Evolutionary conservation across 306 rosid genomes (phyloP), one percentile per base, ranked within the genome.

Genomic region (Cicer pinnatifidum): DNA sequence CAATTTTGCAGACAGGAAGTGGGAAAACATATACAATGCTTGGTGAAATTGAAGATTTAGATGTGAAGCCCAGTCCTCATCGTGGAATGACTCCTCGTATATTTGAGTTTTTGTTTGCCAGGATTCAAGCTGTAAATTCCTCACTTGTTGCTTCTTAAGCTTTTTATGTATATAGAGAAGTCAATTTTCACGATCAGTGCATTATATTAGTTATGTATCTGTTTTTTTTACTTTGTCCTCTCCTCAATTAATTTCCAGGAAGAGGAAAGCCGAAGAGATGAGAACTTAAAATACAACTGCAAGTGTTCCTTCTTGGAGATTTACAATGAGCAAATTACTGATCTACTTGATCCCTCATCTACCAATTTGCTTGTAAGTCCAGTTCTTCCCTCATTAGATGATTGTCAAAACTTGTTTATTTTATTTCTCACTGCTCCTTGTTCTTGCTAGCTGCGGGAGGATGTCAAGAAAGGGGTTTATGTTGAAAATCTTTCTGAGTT

Each of bases 21-120:
- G 99, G 99, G 62, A 94, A 94, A 88, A 94, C 99, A 64, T 82
- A 89, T 73, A 94, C 99, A 65, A 94, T 94, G 99, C 99, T 94
- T 6, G 99, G 99, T 67, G 96, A 94, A 70, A 91, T 88, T 81
- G 97, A 87, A 8, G 90, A 89, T 82, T 82, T 94, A 78, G 97
- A 91, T 83, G 82, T 84, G 84, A 91, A 83, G 86, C 99, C 97
- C 37, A 88, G 96, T 85, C 86, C 85, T 35, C 81, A 87, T 44
- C 96, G 99, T 33, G 99, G 99, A 84, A 91, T 94, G 95, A 94
- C 96, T 28, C 95, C 99, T 11, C 95, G 96, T 20, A 85, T 94
- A 75, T 94, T 94, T 76, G 99, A 94, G 84, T 94, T 91, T 84
- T 81, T 94, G 67, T 94, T 94, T 85, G 99, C 99, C 23, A 87